Percentiles rank a stretch among this genome's conserved stretches.
Conservation (phyloP, 257 asterid genomes). For the Fraxinus pennsylvanica region DNA sequence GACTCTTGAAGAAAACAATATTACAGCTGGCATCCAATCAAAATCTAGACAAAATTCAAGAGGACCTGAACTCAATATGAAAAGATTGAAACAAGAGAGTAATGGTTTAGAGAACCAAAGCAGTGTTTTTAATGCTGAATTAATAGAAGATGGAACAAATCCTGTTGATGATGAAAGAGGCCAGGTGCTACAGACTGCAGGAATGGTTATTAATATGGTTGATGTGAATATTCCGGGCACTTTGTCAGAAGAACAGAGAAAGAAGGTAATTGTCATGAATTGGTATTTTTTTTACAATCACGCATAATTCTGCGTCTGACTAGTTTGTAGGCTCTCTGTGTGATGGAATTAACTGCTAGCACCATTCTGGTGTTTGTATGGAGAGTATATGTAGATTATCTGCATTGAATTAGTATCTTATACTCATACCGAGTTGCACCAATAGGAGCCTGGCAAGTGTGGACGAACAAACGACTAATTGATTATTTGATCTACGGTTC, state of each 20-base stretch:
- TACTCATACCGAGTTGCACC: not conserved
- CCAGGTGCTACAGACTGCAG: conserved; percentile 64
- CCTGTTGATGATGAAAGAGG: conserved; percentile 60
- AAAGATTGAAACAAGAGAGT: conserved; percentile 34
- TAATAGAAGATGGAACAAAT: conserved; percentile 36
- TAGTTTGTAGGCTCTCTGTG: conserved; percentile 14
- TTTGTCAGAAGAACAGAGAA: conserved; percentile 73
- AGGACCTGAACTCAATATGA: conserved; percentile 24
- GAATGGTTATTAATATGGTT: conserved; percentile 79
- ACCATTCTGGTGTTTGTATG: not conserved
- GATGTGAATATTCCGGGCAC: conserved; percentile 74
- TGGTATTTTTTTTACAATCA: conserved; percentile 19
- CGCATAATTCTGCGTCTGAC: not conserved
- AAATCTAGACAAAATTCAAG: conserved; percentile 36
- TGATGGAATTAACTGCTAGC: not conserved
- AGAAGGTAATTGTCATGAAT: conserved; percentile 56
- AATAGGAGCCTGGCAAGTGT: conserved; percentile 8
- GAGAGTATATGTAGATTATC: conserved; percentile 8
- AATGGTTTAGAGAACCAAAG: conserved; percentile 24
- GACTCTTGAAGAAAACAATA: conserved; percentile 35
- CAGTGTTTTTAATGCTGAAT: conserved; percentile 39
- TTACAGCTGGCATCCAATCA: conserved; percentile 27
- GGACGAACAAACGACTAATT: not conserved
- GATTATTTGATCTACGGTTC: not conserved
- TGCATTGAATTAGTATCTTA: conserved; percentile 2